Base-by-base conservation (phyloP, 345 rosid species). In the Cochlearia excelsa region DNA sequence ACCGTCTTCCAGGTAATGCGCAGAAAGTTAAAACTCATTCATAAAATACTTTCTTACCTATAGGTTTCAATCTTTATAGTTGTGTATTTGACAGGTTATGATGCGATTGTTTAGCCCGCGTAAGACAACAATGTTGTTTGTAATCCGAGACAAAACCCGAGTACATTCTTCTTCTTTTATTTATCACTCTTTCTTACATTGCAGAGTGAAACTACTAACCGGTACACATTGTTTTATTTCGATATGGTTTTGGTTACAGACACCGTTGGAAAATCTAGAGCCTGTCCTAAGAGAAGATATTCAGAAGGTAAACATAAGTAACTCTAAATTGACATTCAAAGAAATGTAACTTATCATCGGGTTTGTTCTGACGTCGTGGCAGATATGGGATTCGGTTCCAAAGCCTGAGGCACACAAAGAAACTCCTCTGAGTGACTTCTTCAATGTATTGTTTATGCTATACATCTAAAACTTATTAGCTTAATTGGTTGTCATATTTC, bases 21-120 rank as follows among this genome's bases (percentile, higher is more conserved):
- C 53, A 45, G 26, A 31, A 30, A 5, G 3, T 30, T 45, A 51
- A 51, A 51, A 16, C 23, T 16, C 23, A 16, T 16, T 60, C 46
- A 28, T 38, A 63, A 47, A 28, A 4, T 46, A 60, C 2, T 35
- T 40, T 54, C 10, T 6, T 26, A 52, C 41, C 4, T 26, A 11
- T 68, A 28, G 46, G 26, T n/a, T 69, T 51, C 69, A 61, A 40
- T 68, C 26, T 39, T 57, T 70, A n/a, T 48, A 69, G 68, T 45
- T 71, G 49, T 46, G 45, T 16, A 16, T 31, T 59, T 59, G 28
- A 40, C 79, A 92, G 98, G 97, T 92, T 69, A 92, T 92, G 98
- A 86, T 92, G 97, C 80, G 97, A 53, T 78, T 88, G 70, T 88
- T 92, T 77, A 88, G 98, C 77, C 98, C 98, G 8, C 87, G 98